Conservation (phyloP, 2,329 filamentous ascomycete genomes). For the Diaporthe humulicola region DNA sequence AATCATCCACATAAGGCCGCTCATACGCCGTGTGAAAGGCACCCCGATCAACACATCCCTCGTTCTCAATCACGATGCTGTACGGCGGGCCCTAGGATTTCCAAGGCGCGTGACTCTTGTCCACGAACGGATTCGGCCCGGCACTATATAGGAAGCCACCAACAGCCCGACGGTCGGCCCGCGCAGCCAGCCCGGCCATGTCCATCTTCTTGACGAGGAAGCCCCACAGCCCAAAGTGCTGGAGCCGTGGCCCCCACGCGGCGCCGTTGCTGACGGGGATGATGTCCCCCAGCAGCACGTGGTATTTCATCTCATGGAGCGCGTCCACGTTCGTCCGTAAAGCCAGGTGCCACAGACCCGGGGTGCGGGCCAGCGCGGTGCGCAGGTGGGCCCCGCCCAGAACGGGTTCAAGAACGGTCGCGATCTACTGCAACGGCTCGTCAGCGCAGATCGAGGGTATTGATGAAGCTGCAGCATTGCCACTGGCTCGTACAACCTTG, state of each 20-base stretch:
- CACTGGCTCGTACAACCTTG: too few relatives aligned
- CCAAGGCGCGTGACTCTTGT: neutral
- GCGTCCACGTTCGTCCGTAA: conserved; percentile 42
- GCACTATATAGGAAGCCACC: neutral
- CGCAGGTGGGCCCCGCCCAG: conserved; percentile 41
- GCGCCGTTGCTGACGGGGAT: conserved; percentile 44
- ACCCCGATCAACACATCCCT: neutral
- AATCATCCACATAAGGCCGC: neutral
- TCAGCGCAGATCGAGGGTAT: too few relatives aligned
- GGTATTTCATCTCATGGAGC: conserved; percentile 8
- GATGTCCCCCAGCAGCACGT: conserved; percentile 44
- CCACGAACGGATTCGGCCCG: neutral
- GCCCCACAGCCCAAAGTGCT: conserved; percentile 46
- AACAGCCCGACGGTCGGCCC: neutral
- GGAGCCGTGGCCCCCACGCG: conserved; percentile 44
- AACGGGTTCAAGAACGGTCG: too few relatives aligned
- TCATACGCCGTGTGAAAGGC: neutral
- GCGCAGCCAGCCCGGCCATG: conserved; percentile 41
- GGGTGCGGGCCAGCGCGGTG: conserved; percentile 39
- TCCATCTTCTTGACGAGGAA: conserved; percentile 45
- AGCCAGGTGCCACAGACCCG: conserved; percentile 44
- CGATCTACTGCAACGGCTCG: too few relatives aligned
- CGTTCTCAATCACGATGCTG: neutral
- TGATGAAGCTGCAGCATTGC: too few relatives aligned
- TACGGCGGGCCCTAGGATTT: neutral